These are phyloP conservation scores for Ceratobasidium sp. DNA, from an alignment of 1,284 basidiomycete species.

Conservation along the genomic window DNA sequence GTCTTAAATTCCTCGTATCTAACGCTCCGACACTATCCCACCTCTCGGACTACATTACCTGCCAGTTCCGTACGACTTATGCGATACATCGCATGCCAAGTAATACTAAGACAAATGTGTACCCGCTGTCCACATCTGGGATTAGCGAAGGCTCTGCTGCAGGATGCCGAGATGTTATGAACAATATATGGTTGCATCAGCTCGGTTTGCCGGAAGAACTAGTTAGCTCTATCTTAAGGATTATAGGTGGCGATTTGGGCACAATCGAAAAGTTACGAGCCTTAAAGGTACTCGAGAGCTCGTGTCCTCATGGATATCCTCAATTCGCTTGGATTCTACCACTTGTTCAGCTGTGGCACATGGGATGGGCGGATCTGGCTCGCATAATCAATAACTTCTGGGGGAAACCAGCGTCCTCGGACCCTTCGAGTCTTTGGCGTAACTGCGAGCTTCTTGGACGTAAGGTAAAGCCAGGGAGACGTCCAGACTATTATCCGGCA, in stretches of 20 bases:
- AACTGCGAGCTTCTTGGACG: neutral
- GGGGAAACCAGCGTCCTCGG: constrained; percentile 46
- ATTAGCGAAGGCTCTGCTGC: constrained; percentile 27
- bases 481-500: constrained; percentile 21
- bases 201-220: constrained; percentile 42
- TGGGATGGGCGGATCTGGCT: constrained; percentile 58
- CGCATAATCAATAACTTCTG: constrained; percentile 55
- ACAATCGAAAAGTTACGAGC: constrained; percentile 49
- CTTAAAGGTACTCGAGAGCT: constrained; percentile 37
- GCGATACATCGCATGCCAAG: constrained; percentile 9
- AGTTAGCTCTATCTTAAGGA: constrained; percentile 30
- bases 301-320: constrained; percentile 47
- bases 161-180: neutral
- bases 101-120: neutral
- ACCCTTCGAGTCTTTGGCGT: neutral
- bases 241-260: constrained; percentile 49
- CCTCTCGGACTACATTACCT: neutral
- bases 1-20: neutral
- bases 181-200: constrained; percentile 28
- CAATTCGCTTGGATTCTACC: constrained; percentile 54
- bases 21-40: neutral
- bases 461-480: neutral
- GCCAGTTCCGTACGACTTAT: neutral
- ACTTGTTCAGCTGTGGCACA: constrained; percentile 58
- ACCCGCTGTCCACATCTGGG: neutral